phyloP scores from a whole-genome alignment of 2,329 filamentous ascomycete genomes.

The Penicillium brevicompactum region DNA sequence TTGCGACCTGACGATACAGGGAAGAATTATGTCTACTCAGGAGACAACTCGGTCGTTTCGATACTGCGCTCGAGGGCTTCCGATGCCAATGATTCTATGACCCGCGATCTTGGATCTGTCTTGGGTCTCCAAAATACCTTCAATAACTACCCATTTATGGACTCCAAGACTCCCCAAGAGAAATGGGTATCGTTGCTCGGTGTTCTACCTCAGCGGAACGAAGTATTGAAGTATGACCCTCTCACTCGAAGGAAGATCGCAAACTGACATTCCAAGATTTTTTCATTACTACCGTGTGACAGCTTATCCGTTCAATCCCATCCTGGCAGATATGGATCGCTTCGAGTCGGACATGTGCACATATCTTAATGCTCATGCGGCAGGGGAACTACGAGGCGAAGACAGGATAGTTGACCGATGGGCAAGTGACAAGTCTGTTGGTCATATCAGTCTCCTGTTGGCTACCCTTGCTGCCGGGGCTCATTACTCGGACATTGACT shows the following conservation, averaged over 20 bases:
- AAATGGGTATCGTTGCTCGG: conserved; percentile 28
- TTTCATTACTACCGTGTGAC: conserved; percentile 34
- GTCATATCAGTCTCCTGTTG: conserved; percentile 31
- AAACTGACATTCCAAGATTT: conserved; percentile 20
- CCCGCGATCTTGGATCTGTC: conserved; percentile 31
- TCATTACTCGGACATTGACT: conserved; percentile 34
- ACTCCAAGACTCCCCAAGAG: conserved; percentile 27
- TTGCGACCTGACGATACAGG: conserved; percentile 2
- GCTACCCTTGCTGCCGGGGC: conserved; percentile 33
- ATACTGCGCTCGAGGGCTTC: conserved; percentile 30
- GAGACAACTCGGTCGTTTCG: conserved; percentile 35
- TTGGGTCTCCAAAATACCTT: conserved; percentile 36
- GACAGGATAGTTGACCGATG: conserved; percentile 25
- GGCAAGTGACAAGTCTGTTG: conserved; percentile 28
- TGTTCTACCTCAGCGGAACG: conserved; percentile 26
- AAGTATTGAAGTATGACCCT: conserved; percentile 29
- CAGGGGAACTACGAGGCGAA: conserved; percentile 23
- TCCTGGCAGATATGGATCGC: conserved; percentile 31
- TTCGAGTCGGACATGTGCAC: conserved; percentile 34
- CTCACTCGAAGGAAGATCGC: not conserved
- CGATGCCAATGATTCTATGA: conserved; percentile 30
- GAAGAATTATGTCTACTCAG: conserved; percentile 30
- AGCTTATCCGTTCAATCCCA: conserved; percentile 36
- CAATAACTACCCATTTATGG: conserved; percentile 33
- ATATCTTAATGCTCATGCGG: conserved; percentile 29